Conservation (phyloP, 768 basidiomycete species). For the Tylopilus plumbeoviolaceoides region DNA sequence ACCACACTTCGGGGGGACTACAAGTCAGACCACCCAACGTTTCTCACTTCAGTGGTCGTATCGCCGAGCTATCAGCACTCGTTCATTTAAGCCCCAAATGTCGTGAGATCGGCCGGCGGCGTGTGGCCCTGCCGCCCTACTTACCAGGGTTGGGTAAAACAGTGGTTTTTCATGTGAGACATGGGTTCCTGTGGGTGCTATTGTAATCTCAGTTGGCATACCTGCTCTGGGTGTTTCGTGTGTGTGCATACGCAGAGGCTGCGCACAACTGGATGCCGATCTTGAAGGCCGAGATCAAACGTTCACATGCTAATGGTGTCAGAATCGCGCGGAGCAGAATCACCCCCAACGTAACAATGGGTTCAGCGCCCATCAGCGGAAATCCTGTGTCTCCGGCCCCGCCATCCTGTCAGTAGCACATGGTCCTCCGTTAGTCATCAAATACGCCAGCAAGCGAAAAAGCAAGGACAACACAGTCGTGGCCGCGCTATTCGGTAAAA, state of each 20-base stretch:
- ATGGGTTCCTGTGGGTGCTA: neutral
- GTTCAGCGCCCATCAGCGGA: conserved; percentile 12
- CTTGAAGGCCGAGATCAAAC: neutral
- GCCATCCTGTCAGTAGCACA: conserved; percentile 10
- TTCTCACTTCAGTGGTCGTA: conserved; percentile 10
- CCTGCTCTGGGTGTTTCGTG: neutral
- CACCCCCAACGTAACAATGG: conserved; percentile 6
- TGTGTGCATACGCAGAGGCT: neutral
- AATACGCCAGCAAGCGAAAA: neutral
- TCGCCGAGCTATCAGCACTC: conserved; percentile 19
- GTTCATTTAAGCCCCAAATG: conserved; percentile 16
- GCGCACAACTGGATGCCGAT: neutral
- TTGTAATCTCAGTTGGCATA: neutral
- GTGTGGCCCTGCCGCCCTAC: neutral
- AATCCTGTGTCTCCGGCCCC: conserved; percentile 13
- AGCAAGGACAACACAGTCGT: neutral
- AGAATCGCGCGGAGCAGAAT: conserved; percentile 2
- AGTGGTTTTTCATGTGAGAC: neutral
- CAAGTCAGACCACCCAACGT: neutral
- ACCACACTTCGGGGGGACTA: neutral
- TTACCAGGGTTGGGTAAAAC: neutral
- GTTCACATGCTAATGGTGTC: neutral
- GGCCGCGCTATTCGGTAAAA: neutral
- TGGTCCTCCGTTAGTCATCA: conserved; percentile 5
- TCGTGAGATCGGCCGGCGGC: conserved; percentile 17